Conservation (phyloP, 352 stramenopile species). For the Peronosclerospora sorghi region DNA sequence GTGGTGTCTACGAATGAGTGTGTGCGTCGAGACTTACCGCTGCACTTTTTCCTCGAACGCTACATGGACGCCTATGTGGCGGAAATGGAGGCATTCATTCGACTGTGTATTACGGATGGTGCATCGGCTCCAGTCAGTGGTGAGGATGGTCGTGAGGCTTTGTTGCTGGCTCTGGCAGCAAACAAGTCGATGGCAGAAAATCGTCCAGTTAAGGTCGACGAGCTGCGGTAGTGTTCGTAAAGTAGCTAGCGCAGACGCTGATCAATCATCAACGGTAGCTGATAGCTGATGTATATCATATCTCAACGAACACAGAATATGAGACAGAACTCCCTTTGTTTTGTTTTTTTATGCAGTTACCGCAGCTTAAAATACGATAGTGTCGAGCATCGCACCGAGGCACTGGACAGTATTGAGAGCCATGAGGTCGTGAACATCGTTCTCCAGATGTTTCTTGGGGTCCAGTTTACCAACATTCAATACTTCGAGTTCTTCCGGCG, state of each 20-base stretch:
- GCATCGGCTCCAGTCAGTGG: conserved; percentile 39
- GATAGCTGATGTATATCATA: no score
- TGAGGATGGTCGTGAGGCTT: conserved; percentile 45
- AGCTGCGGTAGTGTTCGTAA: conserved; percentile 18
- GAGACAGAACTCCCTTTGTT: neutral
- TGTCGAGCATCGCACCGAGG: conserved; percentile 97
- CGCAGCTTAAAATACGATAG: conserved; percentile 93
- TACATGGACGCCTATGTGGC: conserved; percentile 85
- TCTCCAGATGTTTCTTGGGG: conserved; percentile 90
- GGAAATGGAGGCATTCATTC: conserved; percentile 65
- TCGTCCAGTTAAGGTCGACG: conserved; percentile 47
- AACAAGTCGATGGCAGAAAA: conserved; percentile 63
- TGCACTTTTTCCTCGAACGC: conserved; percentile 91
- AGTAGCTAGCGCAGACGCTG: neutral
- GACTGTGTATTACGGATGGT: conserved; percentile 33
- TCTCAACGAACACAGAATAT: no score
- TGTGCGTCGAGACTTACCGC: conserved; percentile 77
- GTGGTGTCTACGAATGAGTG: conserved; percentile 36
- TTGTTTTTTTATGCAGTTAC: conserved; percentile 3
- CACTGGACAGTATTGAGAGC: conserved; percentile 97
- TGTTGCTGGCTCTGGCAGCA: conserved; percentile 55
- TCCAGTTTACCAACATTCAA: conserved; percentile 97
- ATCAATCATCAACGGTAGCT: neutral
- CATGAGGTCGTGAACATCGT: conserved; percentile 95
- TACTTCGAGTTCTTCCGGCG: conserved; percentile 92